Conservation (phyloP, 2,329 filamentous ascomycete genomes). For the Fusarium algeriense region DNA sequence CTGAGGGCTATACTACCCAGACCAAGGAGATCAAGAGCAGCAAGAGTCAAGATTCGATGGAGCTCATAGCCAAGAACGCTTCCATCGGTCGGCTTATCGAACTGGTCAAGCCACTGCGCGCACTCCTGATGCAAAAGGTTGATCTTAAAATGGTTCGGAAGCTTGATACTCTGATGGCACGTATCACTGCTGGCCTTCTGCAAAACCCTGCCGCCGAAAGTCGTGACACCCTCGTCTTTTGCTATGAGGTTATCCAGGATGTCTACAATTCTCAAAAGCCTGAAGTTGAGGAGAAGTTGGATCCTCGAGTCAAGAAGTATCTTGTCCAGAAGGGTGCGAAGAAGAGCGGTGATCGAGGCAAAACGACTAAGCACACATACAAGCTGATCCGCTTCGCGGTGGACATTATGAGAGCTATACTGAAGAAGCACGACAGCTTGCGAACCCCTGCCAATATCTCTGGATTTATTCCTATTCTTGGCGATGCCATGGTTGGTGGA, state of each 20-base stretch:
- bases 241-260: slow-evolving; percentile 92
- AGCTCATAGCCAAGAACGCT: slow-evolving; percentile 85
- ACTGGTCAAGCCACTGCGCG: slow-evolving; percentile 82
- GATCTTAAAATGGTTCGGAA: slow-evolving; percentile 87
- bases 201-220: slow-evolving; percentile 84
- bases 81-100: slow-evolving; percentile 80
- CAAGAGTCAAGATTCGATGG: slow-evolving; percentile 98
- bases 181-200: slow-evolving; percentile 85
- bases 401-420: slow-evolving; percentile 85
- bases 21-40: slow-evolving; percentile 99
- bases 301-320: slow-evolving; percentile 77
- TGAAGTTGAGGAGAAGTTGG: slow-evolving; percentile 65
- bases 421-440: slow-evolving; percentile 86
- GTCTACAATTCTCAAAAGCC: slow-evolving; percentile 76
- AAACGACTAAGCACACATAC: slow-evolving; percentile 82
- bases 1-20: slow-evolving; percentile 91
- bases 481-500: slow-evolving; percentile 84
- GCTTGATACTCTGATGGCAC: slow-evolving; percentile 87
- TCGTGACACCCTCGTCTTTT: slow-evolving; percentile 89
- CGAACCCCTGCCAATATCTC: slow-evolving; percentile 82
- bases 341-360: slow-evolving; percentile 77
- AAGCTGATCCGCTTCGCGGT: slow-evolving; percentile 91
- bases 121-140: slow-evolving; percentile 84
- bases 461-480: slow-evolving; percentile 89
- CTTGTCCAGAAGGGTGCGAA: slow-evolving; percentile 84